Conservation (phyloP, 345 rosid genomes). For the Brassica carinata region DNA sequence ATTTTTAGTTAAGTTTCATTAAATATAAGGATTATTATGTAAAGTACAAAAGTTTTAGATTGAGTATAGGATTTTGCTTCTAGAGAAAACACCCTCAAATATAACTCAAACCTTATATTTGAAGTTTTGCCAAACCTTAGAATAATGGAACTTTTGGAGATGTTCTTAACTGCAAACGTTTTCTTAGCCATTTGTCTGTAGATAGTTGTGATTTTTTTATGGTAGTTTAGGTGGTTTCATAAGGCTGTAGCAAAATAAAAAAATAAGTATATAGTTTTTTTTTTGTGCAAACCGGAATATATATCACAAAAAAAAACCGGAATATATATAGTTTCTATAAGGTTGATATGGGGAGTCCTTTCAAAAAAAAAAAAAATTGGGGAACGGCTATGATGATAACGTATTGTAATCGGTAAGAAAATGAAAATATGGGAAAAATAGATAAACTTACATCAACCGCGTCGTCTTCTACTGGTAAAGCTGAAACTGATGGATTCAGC, state of each 20-base stretch:
- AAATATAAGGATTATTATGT: too few species aligned
- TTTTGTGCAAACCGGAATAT: too few species aligned
- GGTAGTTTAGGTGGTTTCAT: neutral
- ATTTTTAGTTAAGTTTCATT: too few species aligned
- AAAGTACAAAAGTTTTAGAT: too few species aligned
- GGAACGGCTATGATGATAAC: neutral
- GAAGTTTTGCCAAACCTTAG: too few species aligned
- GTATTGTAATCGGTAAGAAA: neutral
- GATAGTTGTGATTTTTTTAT: neutral
- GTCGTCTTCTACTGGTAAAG: conserved; percentile 33
- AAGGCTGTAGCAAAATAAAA: neutral
- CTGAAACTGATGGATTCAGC: conserved; percentile 40
- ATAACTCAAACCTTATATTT: too few species aligned
- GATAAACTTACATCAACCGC: conserved; percentile 38
- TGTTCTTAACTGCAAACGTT: neutral
- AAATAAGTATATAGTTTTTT: too few species aligned
- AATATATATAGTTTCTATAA: neutral
- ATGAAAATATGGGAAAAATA: neutral
- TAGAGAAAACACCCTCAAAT: too few species aligned
- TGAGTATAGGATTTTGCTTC: too few species aligned
- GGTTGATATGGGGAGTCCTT: neutral
- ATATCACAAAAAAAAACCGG: too few species aligned
- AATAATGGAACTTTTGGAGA: too few species aligned
- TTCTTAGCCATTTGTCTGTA: conserved; percentile 5
- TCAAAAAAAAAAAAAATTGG: neutral